phyloP scores from a whole-genome alignment of 1,284 basidiomycete species.

The Cryptococcus floricola region DNA sequence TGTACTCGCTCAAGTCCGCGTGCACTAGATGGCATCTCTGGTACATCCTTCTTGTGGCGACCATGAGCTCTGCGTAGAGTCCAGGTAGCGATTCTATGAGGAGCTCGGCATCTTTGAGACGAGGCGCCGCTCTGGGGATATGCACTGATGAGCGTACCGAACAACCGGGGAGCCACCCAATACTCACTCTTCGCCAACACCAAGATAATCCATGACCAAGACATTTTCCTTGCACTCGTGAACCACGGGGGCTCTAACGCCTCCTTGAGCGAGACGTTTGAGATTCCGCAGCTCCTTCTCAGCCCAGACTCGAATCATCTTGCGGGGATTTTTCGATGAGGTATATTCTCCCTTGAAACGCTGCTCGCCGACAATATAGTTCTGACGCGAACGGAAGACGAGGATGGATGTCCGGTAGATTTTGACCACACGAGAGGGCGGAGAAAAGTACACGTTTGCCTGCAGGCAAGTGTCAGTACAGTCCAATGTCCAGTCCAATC shows the following conservation, averaged over 20 bases:
- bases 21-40: slow-evolving; percentile 91
- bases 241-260: slow-evolving; percentile 80
- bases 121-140: slow-evolving; percentile 73
- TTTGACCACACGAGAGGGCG: slow-evolving; percentile 77
- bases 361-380: slow-evolving; percentile 85
- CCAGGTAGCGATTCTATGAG: slow-evolving; percentile 42
- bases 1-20: slow-evolving; percentile 98
- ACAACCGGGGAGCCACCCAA: neutral
- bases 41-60: slow-evolving; percentile 79
- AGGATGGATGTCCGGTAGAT: slow-evolving; percentile 99
- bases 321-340: slow-evolving; percentile 80
- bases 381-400: slow-evolving; percentile 93
- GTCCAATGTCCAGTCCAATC: neutral
- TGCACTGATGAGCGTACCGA: neutral
- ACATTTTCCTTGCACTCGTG: slow-evolving; percentile 95
- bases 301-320: slow-evolving; percentile 99
- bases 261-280: slow-evolving; percentile 73
- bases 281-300: slow-evolving; percentile 99
- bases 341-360: slow-evolving; percentile 91
- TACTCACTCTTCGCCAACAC: slow-evolving; percentile 57
- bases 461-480: slow-evolving; percentile 38
- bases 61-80: slow-evolving; percentile 77
- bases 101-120: slow-evolving; percentile 79
- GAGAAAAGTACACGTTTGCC: slow-evolving; percentile 92
- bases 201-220: slow-evolving; percentile 92